Conservation (phyloP, 2,329 filamentous ascomycete genomes). For the Colletotrichum orchidophilum region DNA sequence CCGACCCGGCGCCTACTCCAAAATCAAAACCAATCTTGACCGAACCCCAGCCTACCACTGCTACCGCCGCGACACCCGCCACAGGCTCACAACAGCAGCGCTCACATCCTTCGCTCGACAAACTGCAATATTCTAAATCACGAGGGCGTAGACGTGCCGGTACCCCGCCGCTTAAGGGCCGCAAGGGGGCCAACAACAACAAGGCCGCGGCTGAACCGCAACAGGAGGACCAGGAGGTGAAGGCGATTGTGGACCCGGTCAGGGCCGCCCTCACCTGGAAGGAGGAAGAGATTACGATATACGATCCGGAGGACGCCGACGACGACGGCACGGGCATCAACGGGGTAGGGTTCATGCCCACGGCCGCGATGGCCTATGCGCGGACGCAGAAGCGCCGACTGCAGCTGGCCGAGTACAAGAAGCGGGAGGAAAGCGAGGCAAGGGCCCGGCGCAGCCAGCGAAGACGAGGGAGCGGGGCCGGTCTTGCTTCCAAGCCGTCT, state of each 20-base stretch:
- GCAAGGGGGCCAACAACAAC: neutral
- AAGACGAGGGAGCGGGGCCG: conserved; percentile 48
- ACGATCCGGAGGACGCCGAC: conserved; percentile 71
- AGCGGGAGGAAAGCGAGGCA: conserved; percentile 69
- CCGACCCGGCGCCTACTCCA: conserved; percentile 3
- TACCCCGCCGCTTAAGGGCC: conserved; percentile 47
- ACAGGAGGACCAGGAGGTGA: conserved; percentile 43
- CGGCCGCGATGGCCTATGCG: conserved; percentile 66
- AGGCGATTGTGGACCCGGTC: conserved; percentile 58
- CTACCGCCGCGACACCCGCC: conserved; percentile 25
- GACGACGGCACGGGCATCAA: conserved; percentile 75
- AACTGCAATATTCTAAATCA: conserved; percentile 50
- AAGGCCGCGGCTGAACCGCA: conserved; percentile 17
- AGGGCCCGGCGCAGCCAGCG: conserved; percentile 64
- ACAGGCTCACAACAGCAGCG: conserved; percentile 38
- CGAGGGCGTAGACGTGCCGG: conserved; percentile 46
- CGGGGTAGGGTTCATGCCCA: conserved; percentile 73
- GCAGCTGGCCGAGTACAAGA: conserved; percentile 70
- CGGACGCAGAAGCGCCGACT: conserved; percentile 65
- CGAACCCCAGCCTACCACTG: neutral
- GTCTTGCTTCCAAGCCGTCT: conserved; percentile 31
- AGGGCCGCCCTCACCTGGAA: conserved; percentile 72
- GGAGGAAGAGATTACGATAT: conserved; percentile 74
- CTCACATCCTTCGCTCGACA: conserved; percentile 50
- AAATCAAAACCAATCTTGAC: neutral